phyloP scores from a whole-genome alignment of 1,139 yeast genomes.

The Tardiomyces depauwii region DNA sequence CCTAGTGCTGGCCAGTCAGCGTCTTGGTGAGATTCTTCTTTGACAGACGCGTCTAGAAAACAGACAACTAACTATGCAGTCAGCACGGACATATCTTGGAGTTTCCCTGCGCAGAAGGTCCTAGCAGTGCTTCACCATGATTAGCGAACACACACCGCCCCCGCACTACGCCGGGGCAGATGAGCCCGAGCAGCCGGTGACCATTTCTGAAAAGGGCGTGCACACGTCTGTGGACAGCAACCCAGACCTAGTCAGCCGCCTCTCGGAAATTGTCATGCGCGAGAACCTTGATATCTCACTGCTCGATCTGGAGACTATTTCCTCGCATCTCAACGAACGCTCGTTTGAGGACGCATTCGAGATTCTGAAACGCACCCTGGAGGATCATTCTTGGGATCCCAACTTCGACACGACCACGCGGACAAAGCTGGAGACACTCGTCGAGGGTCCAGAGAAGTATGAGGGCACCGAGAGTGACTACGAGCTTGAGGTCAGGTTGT shows the following conservation, averaged over 20 bases:
- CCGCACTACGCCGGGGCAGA: too few relatives aligned
- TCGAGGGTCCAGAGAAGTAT: slow-evolving; percentile 11
- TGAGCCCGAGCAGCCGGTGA: too few relatives aligned
- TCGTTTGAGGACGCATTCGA: slow-evolving; percentile 27
- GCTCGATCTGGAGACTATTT: slow-evolving; percentile 7
- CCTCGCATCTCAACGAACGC: slow-evolving; percentile 7
- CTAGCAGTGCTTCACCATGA: too few relatives aligned
- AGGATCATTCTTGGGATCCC: slow-evolving; percentile 36
- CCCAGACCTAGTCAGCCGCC: background rate
- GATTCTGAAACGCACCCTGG: slow-evolving; percentile 29
- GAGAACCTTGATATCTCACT: background rate
- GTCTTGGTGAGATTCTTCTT: too few relatives aligned
- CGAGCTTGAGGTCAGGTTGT: slow-evolving; percentile 24
- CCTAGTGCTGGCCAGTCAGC: too few relatives aligned
- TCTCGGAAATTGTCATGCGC: background rate
- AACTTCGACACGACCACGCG: slow-evolving; percentile 34
- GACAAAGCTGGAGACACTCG: slow-evolving; percentile 18
- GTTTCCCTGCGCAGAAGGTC: too few relatives aligned
- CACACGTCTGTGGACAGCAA: background rate
- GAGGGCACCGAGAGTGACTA: slow-evolving; percentile 4
- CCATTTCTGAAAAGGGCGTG: background rate
- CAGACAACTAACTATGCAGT: too few relatives aligned
- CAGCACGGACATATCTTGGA: too few relatives aligned
- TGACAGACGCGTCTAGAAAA: too few relatives aligned
- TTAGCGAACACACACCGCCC: too few relatives aligned